Conservation (phyloP, 2,329 filamentous ascomycete genomes). For the Plectosphaerella sp. region DNA sequence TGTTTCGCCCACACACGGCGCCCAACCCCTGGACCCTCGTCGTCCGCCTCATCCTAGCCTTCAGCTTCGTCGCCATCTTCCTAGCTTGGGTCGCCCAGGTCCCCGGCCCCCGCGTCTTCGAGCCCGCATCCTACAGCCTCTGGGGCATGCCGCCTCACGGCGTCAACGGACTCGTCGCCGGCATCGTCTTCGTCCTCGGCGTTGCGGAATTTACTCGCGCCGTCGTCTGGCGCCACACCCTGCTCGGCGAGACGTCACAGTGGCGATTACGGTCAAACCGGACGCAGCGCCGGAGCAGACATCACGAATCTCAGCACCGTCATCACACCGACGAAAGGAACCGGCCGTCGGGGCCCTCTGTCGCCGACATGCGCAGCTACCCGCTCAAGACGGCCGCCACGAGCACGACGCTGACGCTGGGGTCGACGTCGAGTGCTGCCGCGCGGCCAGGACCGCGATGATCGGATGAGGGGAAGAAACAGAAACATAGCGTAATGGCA, state of each 20-base stretch:
- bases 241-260: constrained; percentile 21
- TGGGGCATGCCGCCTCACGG: background rate
- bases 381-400: background rate
- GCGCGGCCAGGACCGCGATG: background rate
- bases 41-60: constrained; percentile 22
- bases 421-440: background rate
- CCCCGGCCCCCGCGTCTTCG: constrained; percentile 1
- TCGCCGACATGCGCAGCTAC: background rate
- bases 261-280: background rate
- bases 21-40: constrained; percentile 25
- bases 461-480: background rate
- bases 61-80: constrained; percentile 28
- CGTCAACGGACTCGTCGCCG: background rate
- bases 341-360: background rate
- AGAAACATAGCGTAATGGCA: background rate
- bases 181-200: background rate
- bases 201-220: constrained; percentile 1
- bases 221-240: background rate
- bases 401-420: background rate
- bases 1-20: constrained; percentile 16
- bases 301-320: background rate
- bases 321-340: background rate
- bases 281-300: background rate
- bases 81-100: constrained; percentile 23
- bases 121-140: background rate